Evolutionary conservation across 1,284 basidiomycete genomes (phyloP).

Genomic region (Pseudozyma sp.): DNA sequence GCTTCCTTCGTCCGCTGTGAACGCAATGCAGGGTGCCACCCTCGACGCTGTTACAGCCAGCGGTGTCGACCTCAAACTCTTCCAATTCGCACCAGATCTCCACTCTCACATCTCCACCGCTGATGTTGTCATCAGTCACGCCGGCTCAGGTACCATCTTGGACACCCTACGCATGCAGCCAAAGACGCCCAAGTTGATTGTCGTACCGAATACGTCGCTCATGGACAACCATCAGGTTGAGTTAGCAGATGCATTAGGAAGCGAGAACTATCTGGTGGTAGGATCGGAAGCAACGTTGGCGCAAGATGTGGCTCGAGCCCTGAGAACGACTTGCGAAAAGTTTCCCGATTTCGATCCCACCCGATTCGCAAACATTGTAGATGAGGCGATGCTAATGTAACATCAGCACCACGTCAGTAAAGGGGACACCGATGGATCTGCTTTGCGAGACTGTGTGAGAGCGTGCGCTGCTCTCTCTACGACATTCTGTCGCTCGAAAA

Average conservation of each 20-base stretch:
- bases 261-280: conserved; percentile 25
- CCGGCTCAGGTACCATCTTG: conserved; percentile 93
- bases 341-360: conserved; percentile 47
- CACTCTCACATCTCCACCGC: conserved; percentile 73
- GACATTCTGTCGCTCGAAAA: no score
- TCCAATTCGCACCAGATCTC: conserved; percentile 50
- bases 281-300: conserved; percentile 32
- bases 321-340: background rate
- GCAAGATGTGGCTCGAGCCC: conserved; percentile 25
- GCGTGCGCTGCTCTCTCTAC: no score
- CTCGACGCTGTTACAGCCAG: conserved; percentile 28
- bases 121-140: conserved; percentile 89
- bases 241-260: conserved; percentile 78
- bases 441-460: background rate
- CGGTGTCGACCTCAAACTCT: conserved; percentile 43
- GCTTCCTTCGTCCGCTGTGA: background rate
- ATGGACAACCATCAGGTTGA: conserved; percentile 95
- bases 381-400: conserved; percentile 27
- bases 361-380: conserved; percentile 37
- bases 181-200: conserved; percentile 77
- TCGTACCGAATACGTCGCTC: conserved; percentile 87
- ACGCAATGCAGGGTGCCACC: conserved; percentile 15
- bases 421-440: background rate
- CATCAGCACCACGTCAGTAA: background rate
- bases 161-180: conserved; percentile 78